Base-by-base conservation (phyloP, 2,329 filamentous ascomycete genomes). In the Diaporthe humulicola region DNA sequence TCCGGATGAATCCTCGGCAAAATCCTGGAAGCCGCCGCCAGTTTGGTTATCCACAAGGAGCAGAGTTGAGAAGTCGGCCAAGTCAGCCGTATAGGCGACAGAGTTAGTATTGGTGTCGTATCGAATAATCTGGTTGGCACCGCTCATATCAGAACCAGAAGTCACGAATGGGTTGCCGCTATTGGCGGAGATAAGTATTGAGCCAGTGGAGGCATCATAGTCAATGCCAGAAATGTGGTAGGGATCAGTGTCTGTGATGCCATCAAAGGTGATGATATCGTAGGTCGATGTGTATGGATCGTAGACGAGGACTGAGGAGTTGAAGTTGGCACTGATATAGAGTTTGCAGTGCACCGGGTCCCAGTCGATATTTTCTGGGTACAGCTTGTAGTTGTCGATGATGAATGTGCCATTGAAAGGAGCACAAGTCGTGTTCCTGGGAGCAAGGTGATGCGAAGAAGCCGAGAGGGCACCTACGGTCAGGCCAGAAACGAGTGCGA, bases 101-200 rank as follows among this genome's bases (percentile, higher is more conserved):
- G 57, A 40, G 36, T 42, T 60, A 7, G 57, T 60, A 1, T 25
- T 36, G 10, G 57, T 60, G 30, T 60, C 57, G 36, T 60, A 60
- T 38, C 57, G 57, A 14, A 60, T 60, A 9, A 60, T 12, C 33
- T 60, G 40, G n/a, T 60, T 60, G 33, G n/a, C 12, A n/a, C 57
- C 57, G 14, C 36, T 60, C 57, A 60, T 40, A n/a, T 60, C 36
- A 38, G 57, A n/a, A 12, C 57, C 57, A 8, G 57, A 60, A 17
- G 57, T 60, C 14, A 60, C 57, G 30, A 60, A 60, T 12, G 57
- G 57, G 36, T 60, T 40, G 10, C 57, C 57, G 57, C 57, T 60
- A 12, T 60, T 60, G 4, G 57, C 57, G 10, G 57, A 60, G 10
- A 60, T 60, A 4, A 60, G 36, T 1, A 60, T 40, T 12, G 57